These are phyloP conservation scores for Puccinellia tenuiflora DNA, from an alignment of 176 grass and related monocot genomes.

Conservation along the genomic window DNA sequence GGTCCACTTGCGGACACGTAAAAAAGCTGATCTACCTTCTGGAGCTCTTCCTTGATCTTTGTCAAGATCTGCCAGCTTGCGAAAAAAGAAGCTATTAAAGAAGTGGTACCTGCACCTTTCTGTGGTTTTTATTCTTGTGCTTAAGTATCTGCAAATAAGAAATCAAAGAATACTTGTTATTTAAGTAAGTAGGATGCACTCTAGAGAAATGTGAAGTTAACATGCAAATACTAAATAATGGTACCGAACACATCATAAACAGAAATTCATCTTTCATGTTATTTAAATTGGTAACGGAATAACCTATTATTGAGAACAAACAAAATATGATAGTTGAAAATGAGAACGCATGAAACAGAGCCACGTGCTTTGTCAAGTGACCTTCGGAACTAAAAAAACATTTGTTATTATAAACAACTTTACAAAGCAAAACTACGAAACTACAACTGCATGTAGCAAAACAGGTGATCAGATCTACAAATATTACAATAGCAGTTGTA, in stretches of 20 bases:
- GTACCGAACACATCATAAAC: neutral
- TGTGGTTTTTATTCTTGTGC: slow-evolving; percentile 47
- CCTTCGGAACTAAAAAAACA: neutral
- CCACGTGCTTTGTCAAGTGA: neutral
- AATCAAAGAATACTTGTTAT: slow-evolving; percentile 11
- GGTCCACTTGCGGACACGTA: slow-evolving; percentile 97
- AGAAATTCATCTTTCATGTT: neutral
- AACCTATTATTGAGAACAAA: neutral
- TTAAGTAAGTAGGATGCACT: slow-evolving; percentile 7
- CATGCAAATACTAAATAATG: slow-evolving; percentile 2
- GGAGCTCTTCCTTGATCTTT: slow-evolving; percentile 81
- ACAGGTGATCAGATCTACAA: neutral
- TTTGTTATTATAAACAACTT: slow-evolving; percentile 2
- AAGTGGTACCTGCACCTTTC: slow-evolving; percentile 67
- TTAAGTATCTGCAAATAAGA: slow-evolving; percentile 69
- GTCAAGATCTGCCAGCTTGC: slow-evolving; percentile 97
- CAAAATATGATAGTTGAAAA: neutral
- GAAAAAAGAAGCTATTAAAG: slow-evolving; percentile 99
- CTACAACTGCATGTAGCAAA: neutral
- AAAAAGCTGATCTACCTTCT: slow-evolving; percentile 85
- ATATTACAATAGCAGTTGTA: neutral
- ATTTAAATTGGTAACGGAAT: neutral
- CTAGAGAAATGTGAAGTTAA: slow-evolving; percentile 10
- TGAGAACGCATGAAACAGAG: neutral
- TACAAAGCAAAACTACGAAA: neutral